phyloP scores from a whole-genome alignment of 2,329 filamentous ascomycete species.

The Phialemoniopsis sp. region DNA sequence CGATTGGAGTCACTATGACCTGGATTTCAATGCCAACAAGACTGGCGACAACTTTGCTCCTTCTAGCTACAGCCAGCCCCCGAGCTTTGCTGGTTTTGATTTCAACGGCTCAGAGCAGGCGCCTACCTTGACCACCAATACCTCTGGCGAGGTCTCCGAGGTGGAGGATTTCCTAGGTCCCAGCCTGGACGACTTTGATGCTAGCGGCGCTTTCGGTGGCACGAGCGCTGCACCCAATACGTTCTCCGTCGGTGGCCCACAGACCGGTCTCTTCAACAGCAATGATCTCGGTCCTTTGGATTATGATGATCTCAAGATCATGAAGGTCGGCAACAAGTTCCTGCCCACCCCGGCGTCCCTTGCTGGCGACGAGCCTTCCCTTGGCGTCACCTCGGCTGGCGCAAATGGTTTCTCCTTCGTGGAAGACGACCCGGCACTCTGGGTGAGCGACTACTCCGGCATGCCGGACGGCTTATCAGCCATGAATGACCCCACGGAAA shows the following conservation, averaged over 20 bases:
- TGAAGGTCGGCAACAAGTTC: conserved; percentile 42
- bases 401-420: conserved; percentile 10
- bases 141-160: conserved; percentile 64
- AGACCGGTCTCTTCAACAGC: conserved; percentile 24
- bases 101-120: conserved; percentile 51
- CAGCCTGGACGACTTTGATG: conserved; percentile 33
- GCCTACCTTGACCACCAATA: conserved; percentile 51
- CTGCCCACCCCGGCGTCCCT: conserved; percentile 31
- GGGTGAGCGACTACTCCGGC: conserved; percentile 40
- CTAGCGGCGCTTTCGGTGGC: conserved; percentile 37
- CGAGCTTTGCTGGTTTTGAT: conserved; percentile 43
- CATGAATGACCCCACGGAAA: conserved; percentile 24
- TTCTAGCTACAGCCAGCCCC: conserved; percentile 52
- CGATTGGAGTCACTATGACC: conserved; percentile 48
- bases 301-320: conserved; percentile 50
- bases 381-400: conserved; percentile 24
- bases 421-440: conserved; percentile 47
- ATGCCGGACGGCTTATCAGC: no score
- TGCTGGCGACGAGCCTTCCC: conserved; percentile 35
- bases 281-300: conserved; percentile 46
- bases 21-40: conserved; percentile 34
- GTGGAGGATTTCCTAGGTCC: conserved; percentile 52
- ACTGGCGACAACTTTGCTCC: conserved; percentile 44
- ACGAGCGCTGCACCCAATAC: conserved; percentile 12
- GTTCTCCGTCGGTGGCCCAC: no score